Evolutionary conservation across 805 yeast species (phyloP).

Genomic region (Starmerella floricola): DNA sequence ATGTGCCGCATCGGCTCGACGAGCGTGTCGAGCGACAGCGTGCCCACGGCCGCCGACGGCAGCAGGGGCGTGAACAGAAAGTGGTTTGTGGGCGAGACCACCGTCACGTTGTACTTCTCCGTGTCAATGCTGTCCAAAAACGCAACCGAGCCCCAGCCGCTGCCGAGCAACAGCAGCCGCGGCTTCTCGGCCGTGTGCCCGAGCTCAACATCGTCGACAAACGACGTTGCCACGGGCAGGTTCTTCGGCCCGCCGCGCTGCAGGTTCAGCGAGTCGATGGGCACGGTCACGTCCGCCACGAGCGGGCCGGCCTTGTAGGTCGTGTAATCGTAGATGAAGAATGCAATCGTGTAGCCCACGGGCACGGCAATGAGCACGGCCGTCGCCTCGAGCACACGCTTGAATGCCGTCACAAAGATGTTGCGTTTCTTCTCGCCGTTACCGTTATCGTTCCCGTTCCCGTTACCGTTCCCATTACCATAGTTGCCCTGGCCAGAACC

Average conservation of each 20-base stretch:
- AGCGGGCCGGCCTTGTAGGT: slow-evolving; percentile 37
- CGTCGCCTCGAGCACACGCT: slow-evolving; percentile 5
- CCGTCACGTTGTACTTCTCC: slow-evolving; percentile 51
- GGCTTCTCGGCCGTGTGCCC: slow-evolving; percentile 39
- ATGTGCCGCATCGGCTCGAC: slow-evolving; percentile 53
- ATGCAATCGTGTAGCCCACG: slow-evolving; percentile 31
- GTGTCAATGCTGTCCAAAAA: slow-evolving; percentile 40
- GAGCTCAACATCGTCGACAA: slow-evolving; percentile 46
- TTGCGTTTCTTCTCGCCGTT: not conserved
- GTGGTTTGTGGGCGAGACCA: slow-evolving; percentile 56
- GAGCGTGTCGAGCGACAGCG: slow-evolving; percentile 50
- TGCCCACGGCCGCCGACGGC: slow-evolving; percentile 61
- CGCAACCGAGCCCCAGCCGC: slow-evolving; percentile 64
- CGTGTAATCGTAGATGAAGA: slow-evolving; percentile 54
- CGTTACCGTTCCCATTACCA: not conserved
- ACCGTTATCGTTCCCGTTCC: not conserved
- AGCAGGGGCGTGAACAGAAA: slow-evolving; percentile 58
- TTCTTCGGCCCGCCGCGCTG: slow-evolving; percentile 59
- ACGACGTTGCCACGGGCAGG: slow-evolving; percentile 45
- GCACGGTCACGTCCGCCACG: slow-evolving; percentile 37
- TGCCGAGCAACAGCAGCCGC: slow-evolving; percentile 48
- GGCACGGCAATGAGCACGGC: slow-evolving; percentile 22
- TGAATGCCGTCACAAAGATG: not conserved
- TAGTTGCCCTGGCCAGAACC: not conserved
- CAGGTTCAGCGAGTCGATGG: slow-evolving; percentile 44